Base-by-base conservation (phyloP, 2,329 filamentous ascomycete species). In the Talaromyces sp. region DNA sequence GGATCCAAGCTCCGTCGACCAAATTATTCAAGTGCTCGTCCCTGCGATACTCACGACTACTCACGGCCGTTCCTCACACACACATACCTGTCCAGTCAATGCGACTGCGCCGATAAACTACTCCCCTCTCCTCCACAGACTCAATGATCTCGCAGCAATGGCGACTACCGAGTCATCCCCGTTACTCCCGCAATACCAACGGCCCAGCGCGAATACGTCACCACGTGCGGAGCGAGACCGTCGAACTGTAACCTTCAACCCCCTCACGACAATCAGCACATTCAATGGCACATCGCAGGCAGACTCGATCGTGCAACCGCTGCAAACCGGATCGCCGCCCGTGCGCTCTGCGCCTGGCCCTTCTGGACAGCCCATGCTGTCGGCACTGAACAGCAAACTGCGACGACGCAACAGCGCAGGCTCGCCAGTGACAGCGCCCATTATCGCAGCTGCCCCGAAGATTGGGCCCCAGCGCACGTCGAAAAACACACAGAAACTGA, bases 401-500 rank as follows among this genome's bases (percentile, higher is more conserved):
- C 88, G 91, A 59, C 84, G 93, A 70, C 85, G 93, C 66, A 95
- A 96, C 71, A 96, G 91, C 75, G 88, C 92, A 69, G 88, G 91
- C 58, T 81, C 86, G 58, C 80, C 86, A 19, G 71, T 72, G 60
- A 73, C 78, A 1, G 72, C 74, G 42, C 72, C 76, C 39, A 74
- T 75, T 39, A 75, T 80, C 8, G 68, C 74, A n/a, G 74, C 78
- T 1, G 68, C 72, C 19, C 78, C 83, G 58, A 97, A 98, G 78
- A 92, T 97, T 62, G 95, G 95, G 2, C 93, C 95, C 0, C 95
- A 99, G 74, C 83, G 95, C 75, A 98, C 92, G 61, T 96, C 93
- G 27, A 96, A 96, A 76, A 97, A 91, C 66, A 92, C 92, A 1
- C 92, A 98, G 80, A 99, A 99, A 79, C 83, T 99, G 64, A 99